These are phyloP conservation scores for Fusarium sp. DNA, from an alignment of 2,329 filamentous ascomycete species.

Conservation along the genomic window DNA sequence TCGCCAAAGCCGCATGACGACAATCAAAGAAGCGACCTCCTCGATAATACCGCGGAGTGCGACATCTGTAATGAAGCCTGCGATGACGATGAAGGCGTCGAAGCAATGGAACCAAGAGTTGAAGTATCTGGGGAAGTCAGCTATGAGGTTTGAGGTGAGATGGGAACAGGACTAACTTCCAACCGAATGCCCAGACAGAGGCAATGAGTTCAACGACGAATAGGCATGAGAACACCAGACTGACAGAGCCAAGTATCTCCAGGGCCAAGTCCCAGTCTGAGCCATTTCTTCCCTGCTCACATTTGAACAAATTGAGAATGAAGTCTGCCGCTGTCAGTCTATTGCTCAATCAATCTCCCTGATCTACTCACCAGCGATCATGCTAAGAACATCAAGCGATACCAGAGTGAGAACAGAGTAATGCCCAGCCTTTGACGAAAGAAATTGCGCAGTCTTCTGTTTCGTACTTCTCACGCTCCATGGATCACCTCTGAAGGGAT, in stretches of 20 bases:
- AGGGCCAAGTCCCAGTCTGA: neutral
- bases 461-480: neutral
- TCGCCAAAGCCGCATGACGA: constrained; percentile 17
- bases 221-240: neutral
- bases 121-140: neutral
- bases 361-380: neutral
- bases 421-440: neutral
- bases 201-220: constrained; percentile 5
- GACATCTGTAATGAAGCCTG: constrained; percentile 7
- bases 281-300: neutral
- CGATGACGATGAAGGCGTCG: constrained; percentile 4
- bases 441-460: neutral
- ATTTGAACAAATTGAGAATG: constrained; percentile 7
- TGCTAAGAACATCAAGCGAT: constrained; percentile 15
- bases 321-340: neutral
- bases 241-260: neutral
- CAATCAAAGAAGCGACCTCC: constrained; percentile 13
- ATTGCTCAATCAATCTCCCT: fast-evolving
- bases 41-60: neutral
- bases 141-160: fast-evolving
- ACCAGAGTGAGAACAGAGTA: constrained; percentile 3
- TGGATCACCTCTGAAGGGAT: neutral
- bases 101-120: constrained; percentile 19
- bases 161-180: neutral
- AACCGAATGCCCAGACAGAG: constrained; percentile 8